Percentiles rank a stretch among this genome's conserved stretches.
Conservation (phyloP, 1,139 yeast genomes). For the Kodamaea plutei region DNA sequence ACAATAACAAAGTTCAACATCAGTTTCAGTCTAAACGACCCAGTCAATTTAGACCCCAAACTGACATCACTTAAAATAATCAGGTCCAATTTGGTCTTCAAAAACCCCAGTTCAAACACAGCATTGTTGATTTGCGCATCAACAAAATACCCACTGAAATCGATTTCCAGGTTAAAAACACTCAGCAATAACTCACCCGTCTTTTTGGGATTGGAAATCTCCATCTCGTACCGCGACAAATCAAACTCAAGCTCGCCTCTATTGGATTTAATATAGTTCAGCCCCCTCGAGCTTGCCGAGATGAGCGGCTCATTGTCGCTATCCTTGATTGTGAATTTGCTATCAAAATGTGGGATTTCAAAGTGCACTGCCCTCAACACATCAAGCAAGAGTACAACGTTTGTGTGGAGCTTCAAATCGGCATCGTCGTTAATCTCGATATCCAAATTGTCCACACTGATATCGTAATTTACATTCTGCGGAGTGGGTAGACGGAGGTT, state of each 20-base stretch:
- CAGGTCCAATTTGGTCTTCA: conserved; percentile 5
- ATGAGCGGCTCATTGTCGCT: conserved; percentile 8
- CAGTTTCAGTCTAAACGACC: no score
- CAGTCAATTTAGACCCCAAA: neutral
- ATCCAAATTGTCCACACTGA: conserved; percentile 6
- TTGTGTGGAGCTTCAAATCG: conserved; percentile 10
- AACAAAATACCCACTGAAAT: conserved; percentile 9
- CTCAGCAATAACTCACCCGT: conserved; percentile 16
- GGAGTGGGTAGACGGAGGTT: conserved; percentile 10
- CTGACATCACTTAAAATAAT: neutral
- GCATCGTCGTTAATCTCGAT: conserved; percentile 10
- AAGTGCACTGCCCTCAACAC: conserved; percentile 12
- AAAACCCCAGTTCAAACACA: conserved; percentile 9
- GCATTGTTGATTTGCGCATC: conserved; percentile 19
- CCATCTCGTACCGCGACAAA: conserved; percentile 11
- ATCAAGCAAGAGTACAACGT: conserved; percentile 11
- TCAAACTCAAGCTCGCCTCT: conserved; percentile 10
- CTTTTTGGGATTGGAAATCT: conserved; percentile 11
- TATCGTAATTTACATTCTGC: conserved; percentile 2
- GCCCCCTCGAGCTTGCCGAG: conserved; percentile 13
- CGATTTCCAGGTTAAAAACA: conserved; percentile 9
- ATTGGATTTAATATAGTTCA: conserved; percentile 9
- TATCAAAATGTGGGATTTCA: conserved; percentile 15
- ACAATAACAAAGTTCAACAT: conserved; percentile 21
- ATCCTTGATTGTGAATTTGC: conserved; percentile 9